phyloP scores from a whole-genome alignment of 495 filamentous ascomycete species.

The Parathielavia appendiculata region DNA sequence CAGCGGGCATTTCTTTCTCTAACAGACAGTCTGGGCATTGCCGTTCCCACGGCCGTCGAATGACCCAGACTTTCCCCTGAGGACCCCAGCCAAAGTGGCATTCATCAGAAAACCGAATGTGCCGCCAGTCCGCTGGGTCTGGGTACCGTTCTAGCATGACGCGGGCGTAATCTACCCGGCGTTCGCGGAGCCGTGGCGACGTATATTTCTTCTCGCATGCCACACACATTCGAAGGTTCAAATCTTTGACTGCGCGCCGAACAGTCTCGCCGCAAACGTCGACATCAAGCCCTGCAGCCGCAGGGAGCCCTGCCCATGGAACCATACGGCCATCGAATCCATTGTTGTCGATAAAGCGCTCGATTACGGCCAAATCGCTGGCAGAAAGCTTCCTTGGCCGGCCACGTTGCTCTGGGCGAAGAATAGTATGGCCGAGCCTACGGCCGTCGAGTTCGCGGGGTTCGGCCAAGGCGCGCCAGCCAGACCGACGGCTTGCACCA shows the following conservation, averaged over 20 bases:
- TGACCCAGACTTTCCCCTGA: not conserved
- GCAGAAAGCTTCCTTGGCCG: not conserved
- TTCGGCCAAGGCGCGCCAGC: not conserved
- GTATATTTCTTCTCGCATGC: not conserved
- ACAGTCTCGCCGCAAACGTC: not conserved
- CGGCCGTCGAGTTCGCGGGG: not conserved
- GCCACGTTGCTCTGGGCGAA: not conserved
- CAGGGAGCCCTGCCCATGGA: not conserved
- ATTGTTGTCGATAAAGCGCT: not conserved
- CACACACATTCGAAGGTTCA: not conserved
- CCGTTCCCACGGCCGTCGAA: not conserved
- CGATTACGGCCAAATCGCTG: not conserved
- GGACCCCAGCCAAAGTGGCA: conserved; percentile 1
- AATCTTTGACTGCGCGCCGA: not conserved
- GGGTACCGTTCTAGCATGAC: not conserved
- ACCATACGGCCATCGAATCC: not conserved
- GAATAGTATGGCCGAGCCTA: not conserved
- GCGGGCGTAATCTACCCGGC: not conserved
- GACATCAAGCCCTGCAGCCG: not conserved
- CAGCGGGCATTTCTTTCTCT: not conserved
- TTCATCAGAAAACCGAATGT: not conserved
- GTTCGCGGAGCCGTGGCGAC: not conserved
- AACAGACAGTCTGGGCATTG: no score
- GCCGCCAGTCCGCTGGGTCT: not conserved
- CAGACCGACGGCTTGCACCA: not conserved